Conservation (phyloP, 306 rosid species). For the Castanopsis chinensis region DNA sequence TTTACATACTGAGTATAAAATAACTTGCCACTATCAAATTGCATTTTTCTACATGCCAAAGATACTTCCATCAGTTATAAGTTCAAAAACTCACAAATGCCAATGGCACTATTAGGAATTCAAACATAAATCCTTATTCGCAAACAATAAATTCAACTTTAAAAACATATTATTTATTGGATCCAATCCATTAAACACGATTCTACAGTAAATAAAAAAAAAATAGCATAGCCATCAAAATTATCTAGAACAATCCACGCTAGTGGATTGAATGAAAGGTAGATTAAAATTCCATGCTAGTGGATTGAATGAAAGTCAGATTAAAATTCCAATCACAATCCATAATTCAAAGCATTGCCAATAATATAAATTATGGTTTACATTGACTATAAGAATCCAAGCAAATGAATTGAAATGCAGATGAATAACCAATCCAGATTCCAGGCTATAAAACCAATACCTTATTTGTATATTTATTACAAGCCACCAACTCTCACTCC, state of each 20-base stretch:
- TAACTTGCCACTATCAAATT: conserved; percentile 91
- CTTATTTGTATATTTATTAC: conserved; percentile 31
- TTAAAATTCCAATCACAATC: conserved; percentile 22
- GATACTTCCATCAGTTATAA: conserved; percentile 23
- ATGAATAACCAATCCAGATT: conserved; percentile 23
- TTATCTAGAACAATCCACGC: conserved; percentile 18
- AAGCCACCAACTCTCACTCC: conserved; percentile 48
- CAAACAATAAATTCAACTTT: conserved; percentile 5
- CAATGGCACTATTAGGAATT: conserved; percentile 27
- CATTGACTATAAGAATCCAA: conserved; percentile 16
- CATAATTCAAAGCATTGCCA: conserved; percentile 35
- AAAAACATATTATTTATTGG: conserved; percentile 18
- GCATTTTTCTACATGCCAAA: conserved; percentile 79
- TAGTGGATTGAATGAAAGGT: conserved; percentile 24
- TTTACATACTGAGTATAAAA: no score
- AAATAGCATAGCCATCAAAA: neutral
- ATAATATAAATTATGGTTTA: conserved; percentile 14
- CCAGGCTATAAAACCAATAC: conserved; percentile 36
- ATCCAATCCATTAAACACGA: conserved; percentile 38
- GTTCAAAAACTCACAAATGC: conserved; percentile 41
- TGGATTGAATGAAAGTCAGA: conserved; percentile 24
- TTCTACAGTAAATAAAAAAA: conserved; percentile 3
- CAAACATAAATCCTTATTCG: neutral
- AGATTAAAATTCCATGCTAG: neutral
- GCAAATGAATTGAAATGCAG: conserved; percentile 35